Conservation (phyloP, 2,329 filamentous ascomycete genomes). For the Calonectria henricotiae region DNA sequence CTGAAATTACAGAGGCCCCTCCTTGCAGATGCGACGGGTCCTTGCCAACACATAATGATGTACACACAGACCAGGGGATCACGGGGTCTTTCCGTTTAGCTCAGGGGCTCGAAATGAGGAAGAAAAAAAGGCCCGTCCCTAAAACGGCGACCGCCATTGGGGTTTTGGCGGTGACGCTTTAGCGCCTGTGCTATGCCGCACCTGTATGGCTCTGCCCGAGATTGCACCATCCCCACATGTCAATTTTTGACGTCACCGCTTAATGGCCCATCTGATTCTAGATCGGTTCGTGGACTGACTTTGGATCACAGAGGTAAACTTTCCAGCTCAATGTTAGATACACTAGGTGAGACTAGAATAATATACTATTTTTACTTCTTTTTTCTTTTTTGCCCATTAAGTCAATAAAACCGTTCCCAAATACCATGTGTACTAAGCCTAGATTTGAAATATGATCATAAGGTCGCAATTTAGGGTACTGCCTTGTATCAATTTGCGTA, state of each 20-base stretch:
- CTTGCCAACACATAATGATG: neutral
- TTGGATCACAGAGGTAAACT: neutral
- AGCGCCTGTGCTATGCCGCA: constrained; percentile 23
- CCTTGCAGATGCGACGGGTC: constrained; percentile 17
- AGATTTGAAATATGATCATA: neutral
- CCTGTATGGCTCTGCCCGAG: constrained; percentile 39
- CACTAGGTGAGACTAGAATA: neutral
- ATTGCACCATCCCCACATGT: constrained; percentile 48
- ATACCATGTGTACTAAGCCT: neutral
- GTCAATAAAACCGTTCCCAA: neutral
- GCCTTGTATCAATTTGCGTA: too few relatives aligned
- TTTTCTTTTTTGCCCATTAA: neutral
- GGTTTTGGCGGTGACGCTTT: constrained; percentile 31
- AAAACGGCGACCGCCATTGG: constrained; percentile 26
- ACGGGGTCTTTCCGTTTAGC: constrained; percentile 17
- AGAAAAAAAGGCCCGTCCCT: constrained; percentile 5
- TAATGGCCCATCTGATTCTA: constrained; percentile 41
- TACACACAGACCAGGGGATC: constrained; percentile 23
- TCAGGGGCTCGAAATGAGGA: constrained; percentile 39
- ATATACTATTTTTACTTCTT: too few relatives aligned
- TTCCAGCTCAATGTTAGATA: neutral
- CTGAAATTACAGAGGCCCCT: constrained; percentile 17
- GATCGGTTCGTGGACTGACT: constrained; percentile 34
- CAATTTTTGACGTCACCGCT: constrained; percentile 49
- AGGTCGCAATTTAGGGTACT: neutral